Evolutionary conservation across 352 stramenopile genomes (phyloP), one percentile per base, ranked within the genome.

Genomic region (Pythium brassicae): DNA sequence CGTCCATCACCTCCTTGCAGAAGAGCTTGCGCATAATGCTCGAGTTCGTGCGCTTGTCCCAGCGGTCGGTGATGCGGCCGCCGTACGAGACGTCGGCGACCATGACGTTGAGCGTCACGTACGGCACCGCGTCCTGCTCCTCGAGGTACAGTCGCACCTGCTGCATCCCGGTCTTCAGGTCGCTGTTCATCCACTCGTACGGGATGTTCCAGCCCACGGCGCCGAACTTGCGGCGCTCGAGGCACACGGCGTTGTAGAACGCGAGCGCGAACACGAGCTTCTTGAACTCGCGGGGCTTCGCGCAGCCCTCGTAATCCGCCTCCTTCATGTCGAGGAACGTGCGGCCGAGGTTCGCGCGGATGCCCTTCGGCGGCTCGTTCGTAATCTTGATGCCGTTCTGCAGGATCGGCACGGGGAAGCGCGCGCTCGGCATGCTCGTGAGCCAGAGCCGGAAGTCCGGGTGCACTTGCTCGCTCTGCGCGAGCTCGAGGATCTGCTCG

Each of bases 341-440:
- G 29, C 94, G 79, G n/a, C 83, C 78, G 4, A 98, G 62, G 65
- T 98, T 98, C 4, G 91, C 91, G 25, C 86, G 86, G 54, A 98
- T 88, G 20, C 93, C 94, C 47, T 90, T 86, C 0, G 94, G 94
- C 12, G 94, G 90, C 51, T 98, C 94, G 52, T 98, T 97, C 2
- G 94, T 97, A 55, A 98, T 95, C 65, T 98, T 98, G 66, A 98
- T 97, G 26, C 94, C 92, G 53, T 96, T 97, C 65, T 98, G 94
- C 14, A 98, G 72, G 34, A 98, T 94, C 10, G 92, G 80, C 26
- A 98, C 94, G 2, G 94, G 93, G 57, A 98, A 98, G 0, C 83
- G 75, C 12, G 85, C 57, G 46, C 83, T 90, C 22, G 89, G 93
- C 84, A 97, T 97, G 68, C 88, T 98, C 15, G 94, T 98, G 37